Evolutionary conservation across 1,284 basidiomycete species (phyloP), one percentile per base, ranked within the genome.

Genomic region (Ustilago crameri): DNA sequence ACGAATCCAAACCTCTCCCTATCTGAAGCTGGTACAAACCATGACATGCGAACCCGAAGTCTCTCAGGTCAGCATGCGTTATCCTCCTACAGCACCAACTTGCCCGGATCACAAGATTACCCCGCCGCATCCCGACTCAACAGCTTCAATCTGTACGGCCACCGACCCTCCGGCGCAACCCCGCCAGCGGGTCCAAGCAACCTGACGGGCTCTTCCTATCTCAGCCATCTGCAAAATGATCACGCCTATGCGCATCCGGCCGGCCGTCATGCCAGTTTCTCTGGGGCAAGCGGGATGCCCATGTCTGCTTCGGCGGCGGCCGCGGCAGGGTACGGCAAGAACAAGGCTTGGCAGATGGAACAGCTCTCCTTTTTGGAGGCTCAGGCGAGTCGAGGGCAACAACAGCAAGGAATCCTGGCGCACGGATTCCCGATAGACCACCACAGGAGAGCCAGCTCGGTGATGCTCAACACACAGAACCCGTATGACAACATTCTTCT

Each of bases 301-400:
- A 12, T 46, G 9, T 57, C 61, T 9, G 38, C 52, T 12, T 23
- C 53, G 8, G 57, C 69, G 8, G 57, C 69, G 2, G 52, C 45
- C 1, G 55, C 68, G 10, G 69, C 72, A 2, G 76, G 64, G 0
- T 78, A 78, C 26, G 74, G 74, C 15, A 74, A 68, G 51, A 69
- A 75, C 59, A 65, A 64, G 37, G 67, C 72, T 3, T 78, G 74
- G 76, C 75, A 78, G 51, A 58, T 76, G 58, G 70, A 76, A 51
- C 78, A 79, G 51, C 65, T 78, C 17, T 60, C 75, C 12, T 70
- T 68, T 32, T 52, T 77, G 26, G 75, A 75, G 20, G 57, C 70
- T 7, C 74, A 75, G 44, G 69, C 60, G 0, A 68, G 34, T 30
- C 52, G 62, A 9, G 61, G 57, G 24, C 61, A 56, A 34, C 67